A percentile compares a stretch with the other conserved stretches of the same genome.
Evolutionary conservation across 2,329 filamentous ascomycete genomes (phyloP).

Genomic region (Daldinia eschscholtzii): DNA sequence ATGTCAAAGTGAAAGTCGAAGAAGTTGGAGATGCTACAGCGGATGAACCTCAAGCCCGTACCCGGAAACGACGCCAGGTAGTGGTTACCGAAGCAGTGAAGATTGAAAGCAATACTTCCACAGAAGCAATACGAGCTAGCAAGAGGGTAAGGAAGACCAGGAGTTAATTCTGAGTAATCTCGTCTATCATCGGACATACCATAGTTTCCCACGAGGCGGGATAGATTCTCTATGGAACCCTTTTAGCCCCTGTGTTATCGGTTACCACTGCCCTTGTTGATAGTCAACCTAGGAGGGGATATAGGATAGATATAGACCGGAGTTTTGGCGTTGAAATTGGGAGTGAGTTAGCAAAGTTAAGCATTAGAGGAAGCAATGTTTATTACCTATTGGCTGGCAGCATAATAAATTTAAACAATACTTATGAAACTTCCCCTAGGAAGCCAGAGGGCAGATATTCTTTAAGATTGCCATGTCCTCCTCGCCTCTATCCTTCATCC

Average conservation of each 20-base stretch:
- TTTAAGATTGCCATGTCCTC: background rate
- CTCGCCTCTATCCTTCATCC: background rate
- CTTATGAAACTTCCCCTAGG: background rate
- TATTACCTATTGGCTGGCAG: too few relatives aligned
- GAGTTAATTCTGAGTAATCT: slow-evolving; percentile 9
- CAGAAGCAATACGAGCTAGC: slow-evolving; percentile 20
- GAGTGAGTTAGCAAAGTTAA: background rate
- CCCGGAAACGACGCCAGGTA: slow-evolving; percentile 46
- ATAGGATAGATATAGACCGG: background rate
- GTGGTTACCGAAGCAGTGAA: slow-evolving; percentile 43
- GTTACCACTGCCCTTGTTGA: background rate
- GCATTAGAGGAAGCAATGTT: background rate
- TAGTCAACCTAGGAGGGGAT: background rate
- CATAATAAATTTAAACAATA: background rate
- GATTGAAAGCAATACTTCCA: slow-evolving; percentile 34
- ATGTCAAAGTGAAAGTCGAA: slow-evolving; percentile 46
- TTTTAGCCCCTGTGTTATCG: background rate
- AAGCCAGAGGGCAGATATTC: background rate
- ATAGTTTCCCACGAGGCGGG: background rate
- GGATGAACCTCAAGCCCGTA: slow-evolving; percentile 25
- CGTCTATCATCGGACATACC: background rate
- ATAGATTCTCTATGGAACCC: background rate
- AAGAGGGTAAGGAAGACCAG: slow-evolving; percentile 42
- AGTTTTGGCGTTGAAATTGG: background rate
- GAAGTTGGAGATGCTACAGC: slow-evolving; percentile 39